Evolutionary conservation across 1,139 yeast genomes (phyloP), one percentile per base, ranked within the genome.

Genomic region (Debaryomyces subglobosus): DNA sequence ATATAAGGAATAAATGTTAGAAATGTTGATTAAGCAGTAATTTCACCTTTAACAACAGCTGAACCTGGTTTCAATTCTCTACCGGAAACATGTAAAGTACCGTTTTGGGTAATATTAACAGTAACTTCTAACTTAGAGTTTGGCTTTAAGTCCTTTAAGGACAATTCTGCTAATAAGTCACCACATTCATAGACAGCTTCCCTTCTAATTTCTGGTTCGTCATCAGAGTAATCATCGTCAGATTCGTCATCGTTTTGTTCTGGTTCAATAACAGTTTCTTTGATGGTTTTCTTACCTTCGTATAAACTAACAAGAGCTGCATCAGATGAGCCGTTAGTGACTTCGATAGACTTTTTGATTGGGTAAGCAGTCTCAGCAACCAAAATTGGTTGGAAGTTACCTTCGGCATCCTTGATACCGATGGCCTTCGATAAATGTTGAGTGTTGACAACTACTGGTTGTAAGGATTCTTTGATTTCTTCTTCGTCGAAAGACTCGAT

Each of bases 351-450:
- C 72, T 86, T 89, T 72, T 91, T 89, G 65, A 89, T 88, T 57
- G 99, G 99, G 70, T 86, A 84, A 30, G 97, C 90, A 48, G 99
- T 89, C 74, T 91, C 95, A 44, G 86, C 81, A 52, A 88, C 86
- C 52, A 94, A 75, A 43, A 94, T 76, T 43, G 96, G 83, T 49
- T 82, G 79, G 66, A 91, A 89, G 53, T 79, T 78, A 57, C 91
- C 94, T 48, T 82, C 81, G 43, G 83, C 84, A 59, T 84, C 86
- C 67, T 85, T 82, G 58, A 92, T 74, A 69, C 99, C 99, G 65
- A 94, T 85, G 47, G 97, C 86, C 67, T 86, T 85, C 56, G 81
- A 67, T 56, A 91, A 73, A 67, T 95, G 98, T 65, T 91, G 96
- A 52, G 97, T 91, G 76, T 89, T 89, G 57, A 91, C 80, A 53